phyloP scores from a whole-genome alignment of 129 eudicot species.

The Kitagawia praeruptora region DNA sequence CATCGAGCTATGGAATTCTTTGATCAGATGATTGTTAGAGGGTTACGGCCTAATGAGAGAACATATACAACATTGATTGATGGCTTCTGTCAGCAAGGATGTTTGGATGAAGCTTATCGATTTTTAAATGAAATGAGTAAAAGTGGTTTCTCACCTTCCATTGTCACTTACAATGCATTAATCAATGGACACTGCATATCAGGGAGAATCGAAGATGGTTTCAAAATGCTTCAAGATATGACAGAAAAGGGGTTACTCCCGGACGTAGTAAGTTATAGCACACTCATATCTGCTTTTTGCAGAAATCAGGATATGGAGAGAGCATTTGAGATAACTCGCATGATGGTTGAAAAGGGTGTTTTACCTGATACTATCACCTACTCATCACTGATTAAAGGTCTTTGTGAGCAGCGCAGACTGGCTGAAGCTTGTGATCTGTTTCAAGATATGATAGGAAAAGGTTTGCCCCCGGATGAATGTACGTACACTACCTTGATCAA shows the following conservation, averaged over 20 bases:
- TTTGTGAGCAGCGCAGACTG: slow-evolving; percentile 55
- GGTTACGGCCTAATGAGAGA: slow-evolving; percentile 69
- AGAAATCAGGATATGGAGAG: slow-evolving; percentile 42
- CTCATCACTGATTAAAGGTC: slow-evolving; percentile 82
- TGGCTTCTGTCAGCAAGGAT: slow-evolving; percentile 85
- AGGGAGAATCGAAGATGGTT: slow-evolving; percentile 65
- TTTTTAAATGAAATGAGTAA: slow-evolving; percentile 59
- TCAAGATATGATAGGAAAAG: slow-evolving; percentile 56
- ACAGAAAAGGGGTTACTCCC: slow-evolving; percentile 37
- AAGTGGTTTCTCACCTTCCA: slow-evolving; percentile 63
- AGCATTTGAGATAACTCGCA: slow-evolving; percentile 52
- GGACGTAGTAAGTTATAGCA: slow-evolving; percentile 85
- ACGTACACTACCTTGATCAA: slow-evolving; percentile 86
- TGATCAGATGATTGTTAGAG: slow-evolving; percentile 70
- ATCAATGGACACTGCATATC: slow-evolving; percentile 62
- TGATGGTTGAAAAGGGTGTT: slow-evolving; percentile 61
- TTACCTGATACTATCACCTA: slow-evolving; percentile 68
- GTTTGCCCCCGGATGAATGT: slow-evolving; percentile 70
- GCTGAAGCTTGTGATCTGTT: slow-evolving; percentile 68
- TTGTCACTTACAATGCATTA: slow-evolving; percentile 79
- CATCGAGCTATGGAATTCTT: slow-evolving; percentile 74
- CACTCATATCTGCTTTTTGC: slow-evolving; percentile 68
- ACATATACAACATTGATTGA: slow-evolving; percentile 86
- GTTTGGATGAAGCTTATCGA: slow-evolving; percentile 64
- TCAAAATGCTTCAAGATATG: slow-evolving; percentile 42